phyloP scores from a whole-genome alignment of 1,284 basidiomycete species.

The Ganoderma resinaceum region DNA sequence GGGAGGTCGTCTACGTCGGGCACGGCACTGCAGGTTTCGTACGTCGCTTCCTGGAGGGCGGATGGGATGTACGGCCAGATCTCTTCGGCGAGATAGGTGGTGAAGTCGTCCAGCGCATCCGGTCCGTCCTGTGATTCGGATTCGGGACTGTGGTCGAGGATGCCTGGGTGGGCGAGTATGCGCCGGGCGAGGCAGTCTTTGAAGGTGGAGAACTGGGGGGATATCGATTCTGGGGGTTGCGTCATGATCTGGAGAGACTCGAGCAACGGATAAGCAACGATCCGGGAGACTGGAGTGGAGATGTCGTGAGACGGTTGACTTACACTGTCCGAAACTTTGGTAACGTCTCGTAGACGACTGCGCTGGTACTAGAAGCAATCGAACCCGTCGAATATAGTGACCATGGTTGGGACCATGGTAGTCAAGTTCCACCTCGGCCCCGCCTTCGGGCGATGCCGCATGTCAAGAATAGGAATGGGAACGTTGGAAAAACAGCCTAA shows the following conservation, averaged over 20 bases:
- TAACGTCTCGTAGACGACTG: not conserved
- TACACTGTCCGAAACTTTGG: not conserved
- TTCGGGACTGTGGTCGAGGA: conserved; percentile 24
- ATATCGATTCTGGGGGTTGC: not conserved
- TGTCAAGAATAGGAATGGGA: too few species aligned
- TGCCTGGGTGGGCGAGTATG: conserved; percentile 42
- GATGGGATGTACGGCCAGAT: conserved; percentile 51
- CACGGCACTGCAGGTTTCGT: conserved; percentile 41
- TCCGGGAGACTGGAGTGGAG: not conserved
- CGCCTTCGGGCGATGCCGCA: not conserved
- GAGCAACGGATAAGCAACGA: not conserved
- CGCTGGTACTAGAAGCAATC: too few species aligned
- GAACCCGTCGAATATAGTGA: too few species aligned
- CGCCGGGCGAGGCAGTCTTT: conserved; percentile 56
- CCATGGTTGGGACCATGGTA: too few species aligned
- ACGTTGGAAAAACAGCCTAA: too few species aligned
- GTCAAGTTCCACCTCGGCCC: too few species aligned
- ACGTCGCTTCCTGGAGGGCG: conserved; percentile 44
- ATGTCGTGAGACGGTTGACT: not conserved
- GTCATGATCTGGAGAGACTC: not conserved
- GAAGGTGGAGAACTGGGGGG: conserved; percentile 43
- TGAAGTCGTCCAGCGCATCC: conserved; percentile 56
- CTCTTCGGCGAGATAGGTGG: conserved; percentile 56
- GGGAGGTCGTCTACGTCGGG: conserved; percentile 45
- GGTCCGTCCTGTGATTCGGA: conserved; percentile 26